Conservation (phyloP, 1,139 yeast genomes). For the Geotrichum phurueaensis region DNA sequence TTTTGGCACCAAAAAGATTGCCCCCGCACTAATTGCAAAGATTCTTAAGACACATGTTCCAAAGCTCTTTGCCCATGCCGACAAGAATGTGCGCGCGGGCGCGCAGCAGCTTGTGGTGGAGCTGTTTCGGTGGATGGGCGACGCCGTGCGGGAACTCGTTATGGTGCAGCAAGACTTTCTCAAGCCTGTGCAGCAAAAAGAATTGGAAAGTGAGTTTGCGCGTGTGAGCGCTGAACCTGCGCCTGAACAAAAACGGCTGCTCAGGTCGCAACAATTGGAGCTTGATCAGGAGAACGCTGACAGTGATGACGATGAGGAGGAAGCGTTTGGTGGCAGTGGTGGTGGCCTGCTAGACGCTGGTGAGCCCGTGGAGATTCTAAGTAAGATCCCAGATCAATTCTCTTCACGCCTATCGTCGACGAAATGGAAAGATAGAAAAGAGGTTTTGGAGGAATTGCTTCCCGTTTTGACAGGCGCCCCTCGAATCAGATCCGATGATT, state of each 20-base stretch:
- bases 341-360: conserved; percentile 50
- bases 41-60: conserved; percentile 40
- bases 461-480: conserved; percentile 44
- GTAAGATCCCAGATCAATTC: conserved; percentile 62
- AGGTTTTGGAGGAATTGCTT: conserved; percentile 65
- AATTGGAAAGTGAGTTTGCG: conserved; percentile 63
- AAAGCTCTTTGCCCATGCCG: conserved; percentile 78
- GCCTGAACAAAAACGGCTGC: conserved; percentile 52
- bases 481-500: conserved; percentile 56
- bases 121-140: conserved; percentile 72
- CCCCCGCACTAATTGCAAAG: conserved; percentile 56
- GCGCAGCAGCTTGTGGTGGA: conserved; percentile 66
- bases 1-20: conserved; percentile 67
- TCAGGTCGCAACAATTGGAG: conserved; percentile 47
- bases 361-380: conserved; percentile 55
- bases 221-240: conserved; percentile 39
- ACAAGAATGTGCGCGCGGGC: conserved; percentile 77
- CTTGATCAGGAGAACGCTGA: conserved; percentile 29
- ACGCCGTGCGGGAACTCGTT: conserved; percentile 38
- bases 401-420: conserved; percentile 49
- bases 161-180: conserved; percentile 31
- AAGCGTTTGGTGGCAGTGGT: conserved; percentile 26
- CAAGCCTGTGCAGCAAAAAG: conserved; percentile 91
- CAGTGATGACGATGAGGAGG: conserved; percentile 25
- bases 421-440: conserved; percentile 92